Evolutionary conservation across 2,329 filamentous ascomycete genomes (phyloP), one percentile per base, ranked within the genome.

Genomic region (Arthrobotrys musiformis): DNA sequence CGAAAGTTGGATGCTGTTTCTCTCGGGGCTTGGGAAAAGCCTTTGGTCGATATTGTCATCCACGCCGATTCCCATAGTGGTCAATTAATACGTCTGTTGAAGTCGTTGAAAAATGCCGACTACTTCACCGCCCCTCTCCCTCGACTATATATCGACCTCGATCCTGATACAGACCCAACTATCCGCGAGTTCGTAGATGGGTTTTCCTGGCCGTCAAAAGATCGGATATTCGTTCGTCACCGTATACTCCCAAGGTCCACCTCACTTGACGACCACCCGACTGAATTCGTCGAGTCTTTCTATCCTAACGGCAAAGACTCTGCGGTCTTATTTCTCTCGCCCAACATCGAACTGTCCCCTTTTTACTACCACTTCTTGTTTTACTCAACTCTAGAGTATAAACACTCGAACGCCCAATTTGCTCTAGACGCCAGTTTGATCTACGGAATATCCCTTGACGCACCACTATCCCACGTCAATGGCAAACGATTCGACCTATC

Each of bases 281-380:
- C 89, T 91, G 24, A 92, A 3, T 44, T 94, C 73, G 85, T 97
- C 4, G 94, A 98, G 84, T 91, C 92, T 0, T 97, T 97, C 83
- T 98, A 93, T 87, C 94, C 95, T 1, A 84, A 86, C 2, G 86
- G 89, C 72, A 86, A 89, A 4, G 82, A 83, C 1, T 84, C 89
- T 63, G 90, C 90, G 8, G 88, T 97, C 1, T 86, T 99, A n/a
- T 84, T 97, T 1, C 87, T 99, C 4, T 94, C 93, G 4, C 89
- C 94, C 0, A 90, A 97, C 79, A 88, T 88, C 0, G 92, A 98
- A 82, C 84, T 98, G 0, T 92, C 92, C 0, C 89, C 90, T 0
- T 88, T 92, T 1, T 98, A 93, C 82, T 94, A 91, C 79, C 93
- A 97, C 79, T 97, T 95, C 82, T 85, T 97, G 13, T 93, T 92